These are phyloP conservation scores for Phytophthora ohioensis DNA, from an alignment of 352 stramenopile genomes.

Conservation along the genomic window DNA sequence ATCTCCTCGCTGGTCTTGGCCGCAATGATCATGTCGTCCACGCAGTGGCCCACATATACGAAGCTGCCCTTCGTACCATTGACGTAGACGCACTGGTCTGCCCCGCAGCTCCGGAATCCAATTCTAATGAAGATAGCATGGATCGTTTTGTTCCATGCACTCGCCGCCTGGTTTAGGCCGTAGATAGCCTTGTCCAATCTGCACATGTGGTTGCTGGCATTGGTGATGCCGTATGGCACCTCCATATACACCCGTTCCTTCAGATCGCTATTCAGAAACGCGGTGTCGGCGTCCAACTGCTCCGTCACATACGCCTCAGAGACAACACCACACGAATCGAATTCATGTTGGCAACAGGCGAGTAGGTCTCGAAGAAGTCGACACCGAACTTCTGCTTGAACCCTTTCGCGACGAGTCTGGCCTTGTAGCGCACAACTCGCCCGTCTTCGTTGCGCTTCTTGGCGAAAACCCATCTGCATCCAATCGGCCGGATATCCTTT, in stretches of 20 bases:
- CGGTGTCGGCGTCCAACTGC: slow-evolving; percentile 1
- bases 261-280: too few relatives aligned
- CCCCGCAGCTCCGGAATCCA: slow-evolving; percentile 17
- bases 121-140: slow-evolving; percentile 21
- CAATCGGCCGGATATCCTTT: background rate
- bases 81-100: slow-evolving; percentile 30
- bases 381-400: slow-evolving; percentile 19
- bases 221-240: too few relatives aligned
- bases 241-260: too few relatives aligned
- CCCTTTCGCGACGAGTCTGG: slow-evolving; percentile 1
- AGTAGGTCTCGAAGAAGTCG: background rate
- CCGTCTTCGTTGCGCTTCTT: slow-evolving; percentile 12
- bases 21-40: too few relatives aligned
- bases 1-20: too few relatives aligned
- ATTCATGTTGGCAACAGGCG: slow-evolving; percentile 13
- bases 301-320: slow-evolving; percentile 1
- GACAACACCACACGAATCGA: slow-evolving; percentile 17
- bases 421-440: background rate
- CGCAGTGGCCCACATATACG: background rate
- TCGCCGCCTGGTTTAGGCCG: slow-evolving; percentile 27
- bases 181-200: slow-evolving; percentile 29
- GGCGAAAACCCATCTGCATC: slow-evolving; percentile 9
- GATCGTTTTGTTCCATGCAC: slow-evolving; percentile 36
- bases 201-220: slow-evolving; percentile 15
- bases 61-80: slow-evolving; percentile 17